Evolutionary conservation across 1,284 basidiomycete species (phyloP).

Genomic region (Sanguinoderma infundibulare): DNA sequence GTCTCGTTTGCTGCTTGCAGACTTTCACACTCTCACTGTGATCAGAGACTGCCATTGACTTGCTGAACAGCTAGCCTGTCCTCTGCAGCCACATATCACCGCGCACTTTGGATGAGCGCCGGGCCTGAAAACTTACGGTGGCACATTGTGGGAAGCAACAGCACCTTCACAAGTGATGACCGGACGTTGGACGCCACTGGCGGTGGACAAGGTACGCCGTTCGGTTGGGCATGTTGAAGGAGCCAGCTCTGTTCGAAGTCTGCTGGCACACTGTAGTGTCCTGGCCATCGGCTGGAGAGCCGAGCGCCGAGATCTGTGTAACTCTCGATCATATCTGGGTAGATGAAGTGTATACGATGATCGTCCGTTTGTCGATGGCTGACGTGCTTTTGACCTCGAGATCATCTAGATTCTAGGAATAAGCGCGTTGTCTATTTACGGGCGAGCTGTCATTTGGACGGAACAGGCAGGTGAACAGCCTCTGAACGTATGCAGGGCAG

Average conservation of each 20-base stretch:
- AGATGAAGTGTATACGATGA: conserved; percentile 5
- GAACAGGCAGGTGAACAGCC: neutral
- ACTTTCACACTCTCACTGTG: neutral
- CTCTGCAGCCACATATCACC: neutral
- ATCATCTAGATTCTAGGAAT: conserved; percentile 1
- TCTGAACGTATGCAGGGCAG: too few species aligned
- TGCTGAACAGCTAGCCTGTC: neutral
- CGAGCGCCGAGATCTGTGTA: conserved; percentile 8
- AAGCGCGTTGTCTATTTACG: neutral
- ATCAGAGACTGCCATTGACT: neutral
- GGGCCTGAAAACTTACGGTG: neutral
- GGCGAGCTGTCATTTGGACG: neutral
- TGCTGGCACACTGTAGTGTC: too few species aligned
- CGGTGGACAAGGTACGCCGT: neutral
- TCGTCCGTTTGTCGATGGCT: conserved; percentile 8
- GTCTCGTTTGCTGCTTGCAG: neutral
- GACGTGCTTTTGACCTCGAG: conserved; percentile 12
- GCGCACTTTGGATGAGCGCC: conserved; percentile 1
- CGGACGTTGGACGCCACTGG: neutral
- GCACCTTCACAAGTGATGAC: neutral
- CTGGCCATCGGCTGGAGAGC: neutral
- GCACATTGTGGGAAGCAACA: neutral
- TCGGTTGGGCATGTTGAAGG: neutral
- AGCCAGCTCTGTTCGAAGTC: neutral
- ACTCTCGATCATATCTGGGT: conserved; percentile 14